Conservation (phyloP, 2,329 filamentous ascomycete genomes). For the Annulohypoxylon truncatum region DNA sequence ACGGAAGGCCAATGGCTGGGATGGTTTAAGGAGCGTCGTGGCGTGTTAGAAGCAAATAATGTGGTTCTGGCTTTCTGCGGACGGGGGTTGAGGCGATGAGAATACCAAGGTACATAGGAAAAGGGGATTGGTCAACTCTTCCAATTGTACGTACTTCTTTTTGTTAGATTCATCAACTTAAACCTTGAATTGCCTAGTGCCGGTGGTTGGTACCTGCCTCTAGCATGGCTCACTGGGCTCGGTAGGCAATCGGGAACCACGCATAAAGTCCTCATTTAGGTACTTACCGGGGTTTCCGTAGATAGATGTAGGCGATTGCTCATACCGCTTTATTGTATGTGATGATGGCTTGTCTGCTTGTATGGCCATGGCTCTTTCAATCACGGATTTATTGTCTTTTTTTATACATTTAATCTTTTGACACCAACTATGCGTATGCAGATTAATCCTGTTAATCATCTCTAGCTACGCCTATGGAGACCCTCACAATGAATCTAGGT, state of each 20-base stretch:
- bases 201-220: slow-evolving; percentile 14
- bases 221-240: neutral
- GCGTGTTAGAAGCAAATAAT: slow-evolving; percentile 34
- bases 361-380: neutral
- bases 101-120: slow-evolving; percentile 38
- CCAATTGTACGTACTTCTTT: slow-evolving; percentile 8
- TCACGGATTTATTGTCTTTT: neutral
- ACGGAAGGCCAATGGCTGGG: slow-evolving; percentile 24
- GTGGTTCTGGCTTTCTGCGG: slow-evolving; percentile 22
- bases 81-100: slow-evolving; percentile 29
- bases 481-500: neutral
- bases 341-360: neutral
- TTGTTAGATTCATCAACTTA: slow-evolving; percentile 14
- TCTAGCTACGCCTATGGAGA: neutral
- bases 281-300: slow-evolving; percentile 24
- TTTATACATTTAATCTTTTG: neutral
- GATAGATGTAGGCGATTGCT: neutral
- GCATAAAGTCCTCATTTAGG: slow-evolving; percentile 39
- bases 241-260: neutral
- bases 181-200: slow-evolving; percentile 16
- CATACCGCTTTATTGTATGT: slow-evolving; percentile 19
- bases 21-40: slow-evolving; percentile 28
- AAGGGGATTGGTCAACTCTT: slow-evolving; percentile 34
- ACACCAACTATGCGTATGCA: neutral
- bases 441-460: neutral